Base-by-base conservation (phyloP, 352 stramenopile genomes). In the Globisporangium splendens region DNA sequence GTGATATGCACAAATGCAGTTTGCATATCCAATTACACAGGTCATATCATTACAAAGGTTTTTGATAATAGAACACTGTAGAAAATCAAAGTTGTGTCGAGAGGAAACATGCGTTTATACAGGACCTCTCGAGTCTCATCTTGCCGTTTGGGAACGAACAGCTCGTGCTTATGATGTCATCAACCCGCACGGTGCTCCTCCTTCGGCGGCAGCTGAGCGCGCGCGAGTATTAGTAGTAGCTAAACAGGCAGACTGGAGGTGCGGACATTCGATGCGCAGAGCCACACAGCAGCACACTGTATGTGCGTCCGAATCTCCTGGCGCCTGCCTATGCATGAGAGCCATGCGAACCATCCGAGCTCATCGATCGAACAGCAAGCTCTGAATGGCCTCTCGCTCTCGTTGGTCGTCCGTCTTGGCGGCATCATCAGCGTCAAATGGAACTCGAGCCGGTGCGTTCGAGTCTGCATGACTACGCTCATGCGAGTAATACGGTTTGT, bases 301-400 rank as follows among this genome's bases (percentile, higher is more conserved):
- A 31, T 31, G 24, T 31, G 24, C 24, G 24, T 31, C 24, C 24
- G 24, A 31, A 31, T 31, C 24, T 31, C 24, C 24, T 5, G 24
- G 24, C 24, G 24, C 24, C 24, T 31, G 24, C 24, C 24, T 31
- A 31, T 31, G 24, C 24, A 31, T 2, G 24, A 31, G 24, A 31
- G 24, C 24, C 24, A 31, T 31, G 2, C 24, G 24, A 31, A 2
- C 24, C 24, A 31, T 2, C 2, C 24, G n/a, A n/a, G n/a, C 24
- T 53, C 38, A 61, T n/a, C 51, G 55, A 3, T 50, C 55, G 24
- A 89, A 89, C n/a, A 89, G 65, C 28, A 89, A 62, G 31, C 57
- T 75, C 57, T 72, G 62, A 50, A 87, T 83, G 10, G 79, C 79
- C 51, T 88, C 79, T 57, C 74, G 72, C 69, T 88, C 75, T 44